Percentiles rank a stretch among this genome's conserved stretches.
Conservation (phyloP, 192 early-diverging fungal genomes). For the Backusella tuberculispora region DNA sequence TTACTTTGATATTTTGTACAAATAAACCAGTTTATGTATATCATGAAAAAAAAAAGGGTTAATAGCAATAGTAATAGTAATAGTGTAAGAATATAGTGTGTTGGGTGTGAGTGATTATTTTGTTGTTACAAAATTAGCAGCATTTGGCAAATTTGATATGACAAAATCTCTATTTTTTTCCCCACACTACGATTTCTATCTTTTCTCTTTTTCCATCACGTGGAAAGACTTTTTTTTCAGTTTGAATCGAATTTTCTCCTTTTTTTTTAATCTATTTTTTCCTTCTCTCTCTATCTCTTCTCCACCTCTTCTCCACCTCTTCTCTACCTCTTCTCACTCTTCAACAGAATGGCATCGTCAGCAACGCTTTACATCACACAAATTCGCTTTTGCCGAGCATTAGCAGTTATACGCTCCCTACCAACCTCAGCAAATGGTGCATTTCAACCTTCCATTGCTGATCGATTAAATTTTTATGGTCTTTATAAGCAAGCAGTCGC, state of each 20-base stretch:
- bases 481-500: conserved; percentile 37
- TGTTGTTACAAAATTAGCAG: too few species aligned
- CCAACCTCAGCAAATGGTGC: conserved; percentile 1
- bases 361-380: background rate
- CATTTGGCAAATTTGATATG: background rate
- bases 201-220: background rate
- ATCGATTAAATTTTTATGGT: conserved; percentile 39
- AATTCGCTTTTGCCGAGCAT: conserved; percentile 21
- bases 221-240: background rate
- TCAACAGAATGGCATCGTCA: conserved; percentile 7
- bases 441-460: conserved; percentile 24
- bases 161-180: background rate
- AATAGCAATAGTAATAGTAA: too few species aligned
- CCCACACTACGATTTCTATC: background rate
- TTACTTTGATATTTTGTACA: conserved; percentile 13
- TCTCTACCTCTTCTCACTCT: background rate
- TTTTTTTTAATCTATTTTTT: conserved; percentile 9
- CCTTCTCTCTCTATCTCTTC: background rate
- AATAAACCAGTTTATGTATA: conserved; percentile 14
- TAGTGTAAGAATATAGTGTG: background rate
- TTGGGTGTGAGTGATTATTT: too few species aligned
- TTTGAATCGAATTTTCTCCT: background rate
- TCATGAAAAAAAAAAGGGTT: background rate
- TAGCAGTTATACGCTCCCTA: conserved; percentile 23
- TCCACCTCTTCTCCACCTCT: background rate